Percentiles rank a stretch among this genome's conserved stretches.
Conservation (phyloP, 2,329 filamentous ascomycete species). For the Venturia pyrina region DNA sequence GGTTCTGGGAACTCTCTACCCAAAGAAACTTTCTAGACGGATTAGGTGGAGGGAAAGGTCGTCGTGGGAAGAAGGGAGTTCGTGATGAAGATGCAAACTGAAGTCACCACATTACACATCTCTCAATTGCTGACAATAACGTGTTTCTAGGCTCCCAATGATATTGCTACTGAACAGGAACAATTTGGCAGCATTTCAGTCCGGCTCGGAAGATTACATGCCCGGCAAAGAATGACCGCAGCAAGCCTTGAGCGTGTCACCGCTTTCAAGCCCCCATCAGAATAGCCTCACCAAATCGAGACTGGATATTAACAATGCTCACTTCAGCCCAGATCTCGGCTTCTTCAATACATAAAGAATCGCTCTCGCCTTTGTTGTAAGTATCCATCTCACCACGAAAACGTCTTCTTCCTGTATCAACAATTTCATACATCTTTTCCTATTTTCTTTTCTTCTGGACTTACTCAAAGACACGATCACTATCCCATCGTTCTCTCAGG, state of each 20-base stretch:
- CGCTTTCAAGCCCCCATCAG: background rate
- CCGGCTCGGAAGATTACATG: conserved; percentile 3
- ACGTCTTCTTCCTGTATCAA: background rate
- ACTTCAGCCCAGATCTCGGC: background rate
- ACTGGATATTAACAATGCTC: background rate
- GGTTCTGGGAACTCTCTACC: background rate
- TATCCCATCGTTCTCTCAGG: background rate
- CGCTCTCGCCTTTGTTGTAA: background rate
- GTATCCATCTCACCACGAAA: background rate
- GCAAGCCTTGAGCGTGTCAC: background rate
- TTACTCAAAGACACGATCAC: conserved; percentile 1
- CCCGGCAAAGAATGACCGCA: background rate
- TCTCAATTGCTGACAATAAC: background rate
- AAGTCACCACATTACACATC: background rate
- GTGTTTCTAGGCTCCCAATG: too few species aligned
- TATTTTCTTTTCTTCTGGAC: background rate
- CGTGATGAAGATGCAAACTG: background rate
- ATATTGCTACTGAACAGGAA: background rate
- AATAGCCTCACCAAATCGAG: background rate
- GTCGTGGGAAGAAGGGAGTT: background rate
- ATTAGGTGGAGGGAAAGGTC: background rate
- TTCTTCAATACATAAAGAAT: background rate
- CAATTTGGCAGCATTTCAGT: background rate
- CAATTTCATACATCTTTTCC: background rate
- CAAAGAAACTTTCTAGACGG: background rate